Conservation (phyloP, 768 basidiomycete genomes). For the Peribolospora baueri region DNA sequence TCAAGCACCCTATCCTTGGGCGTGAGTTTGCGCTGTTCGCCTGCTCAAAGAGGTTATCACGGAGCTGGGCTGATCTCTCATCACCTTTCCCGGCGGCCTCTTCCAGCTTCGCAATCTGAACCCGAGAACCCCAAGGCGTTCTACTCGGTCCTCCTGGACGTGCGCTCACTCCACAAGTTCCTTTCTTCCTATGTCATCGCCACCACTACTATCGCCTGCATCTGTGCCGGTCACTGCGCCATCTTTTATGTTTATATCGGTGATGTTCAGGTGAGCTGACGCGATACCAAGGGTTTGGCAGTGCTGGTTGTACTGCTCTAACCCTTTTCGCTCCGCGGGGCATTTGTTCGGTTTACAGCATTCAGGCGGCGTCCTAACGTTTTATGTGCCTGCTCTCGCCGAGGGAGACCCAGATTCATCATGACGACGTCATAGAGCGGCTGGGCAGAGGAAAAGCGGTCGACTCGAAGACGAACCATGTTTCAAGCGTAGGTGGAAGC, state of each 20-base stretch:
- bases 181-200: slow-evolving; percentile 55
- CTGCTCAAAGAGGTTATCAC: slow-evolving; percentile 1
- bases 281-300: too few species aligned
- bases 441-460: too few species aligned
- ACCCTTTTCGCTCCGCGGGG: too few species aligned
- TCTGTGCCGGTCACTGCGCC: slow-evolving; percentile 58
- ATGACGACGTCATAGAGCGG: too few species aligned
- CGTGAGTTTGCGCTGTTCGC: slow-evolving; percentile 14
- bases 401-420: too few species aligned
- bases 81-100: background rate
- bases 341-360: too few species aligned
- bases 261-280: slow-evolving; percentile 17
- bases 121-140: slow-evolving; percentile 31
- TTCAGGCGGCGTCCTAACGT: too few species aligned
- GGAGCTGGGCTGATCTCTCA: background rate
- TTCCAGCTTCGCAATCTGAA: slow-evolving; percentile 11
- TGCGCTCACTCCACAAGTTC: slow-evolving; percentile 55
- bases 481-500: too few species aligned
- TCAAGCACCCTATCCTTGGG: slow-evolving; percentile 29
- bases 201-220: slow-evolving; percentile 63
- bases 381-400: too few species aligned
- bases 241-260: slow-evolving; percentile 80
- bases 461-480: too few species aligned
- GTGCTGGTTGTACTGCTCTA: too few species aligned
- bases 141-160: slow-evolving; percentile 42